These are phyloP conservation scores for Carex myosuroides DNA, from an alignment of 176 grass and related monocot genomes.

Conservation along the genomic window DNA sequence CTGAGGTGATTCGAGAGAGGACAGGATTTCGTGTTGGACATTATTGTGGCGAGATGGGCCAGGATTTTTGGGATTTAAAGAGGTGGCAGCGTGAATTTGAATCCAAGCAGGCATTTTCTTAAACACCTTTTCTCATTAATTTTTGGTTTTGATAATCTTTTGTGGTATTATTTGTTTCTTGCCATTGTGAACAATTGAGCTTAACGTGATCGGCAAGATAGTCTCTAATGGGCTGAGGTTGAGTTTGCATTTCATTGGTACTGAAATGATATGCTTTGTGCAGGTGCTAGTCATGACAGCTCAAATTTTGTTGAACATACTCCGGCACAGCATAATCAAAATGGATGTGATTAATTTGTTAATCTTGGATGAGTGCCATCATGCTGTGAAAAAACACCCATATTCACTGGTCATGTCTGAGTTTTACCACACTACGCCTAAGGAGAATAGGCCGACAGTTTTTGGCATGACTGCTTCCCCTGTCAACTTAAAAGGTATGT, in stretches of 20 bases:
- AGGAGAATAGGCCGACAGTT: conserved; percentile 82
- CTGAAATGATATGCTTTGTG: conserved; percentile 20
- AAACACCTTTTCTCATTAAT: not conserved
- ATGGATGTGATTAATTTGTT: conserved; percentile 98
- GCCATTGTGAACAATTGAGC: not conserved
- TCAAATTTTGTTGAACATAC: conserved; percentile 99
- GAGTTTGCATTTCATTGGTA: not conserved
- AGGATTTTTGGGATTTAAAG: conserved; percentile 97
- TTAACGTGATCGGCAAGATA: not conserved
- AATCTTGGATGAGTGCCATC: conserved; percentile 99
- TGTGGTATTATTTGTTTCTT: not conserved
- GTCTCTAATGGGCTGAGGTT: not conserved
- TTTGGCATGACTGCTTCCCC: conserved; percentile 99
- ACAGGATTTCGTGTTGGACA: conserved; percentile 80
- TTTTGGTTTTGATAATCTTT: not conserved
- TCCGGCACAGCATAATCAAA: conserved; percentile 99
- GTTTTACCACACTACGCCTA: conserved; percentile 93
- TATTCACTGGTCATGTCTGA: conserved; percentile 99
- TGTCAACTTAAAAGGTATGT: conserved; percentile 93
- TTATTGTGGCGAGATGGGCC: conserved; percentile 97
- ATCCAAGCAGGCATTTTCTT: conserved; percentile 69
- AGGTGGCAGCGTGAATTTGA: conserved; percentile 98
- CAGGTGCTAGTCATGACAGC: conserved; percentile 99
- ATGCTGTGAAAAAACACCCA: conserved; percentile 99
- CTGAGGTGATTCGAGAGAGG: conserved; percentile 84